A percentile compares a stretch with the other conserved stretches of the same genome.
phyloP scores from a whole-genome alignment of 2,329 filamentous ascomycete genomes.

The Diaporthe velutina region DNA sequence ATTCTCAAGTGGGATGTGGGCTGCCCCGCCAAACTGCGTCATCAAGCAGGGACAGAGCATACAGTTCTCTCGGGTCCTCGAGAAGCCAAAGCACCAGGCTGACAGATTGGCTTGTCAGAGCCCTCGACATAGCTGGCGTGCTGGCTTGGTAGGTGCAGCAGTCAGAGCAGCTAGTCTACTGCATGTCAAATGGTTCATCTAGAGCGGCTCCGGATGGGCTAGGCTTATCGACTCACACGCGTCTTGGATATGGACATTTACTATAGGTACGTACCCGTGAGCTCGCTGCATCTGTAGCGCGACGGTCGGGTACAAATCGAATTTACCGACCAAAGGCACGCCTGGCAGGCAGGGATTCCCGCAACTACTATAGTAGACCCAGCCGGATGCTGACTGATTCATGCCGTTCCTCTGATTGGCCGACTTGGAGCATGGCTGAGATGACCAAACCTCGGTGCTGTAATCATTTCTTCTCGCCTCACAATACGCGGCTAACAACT shows the following conservation, averaged over 20 bases:
- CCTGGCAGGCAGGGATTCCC: not conserved
- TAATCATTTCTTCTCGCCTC: constrained; percentile 12
- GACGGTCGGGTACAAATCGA: not conserved
- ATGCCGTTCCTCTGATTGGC: not conserved
- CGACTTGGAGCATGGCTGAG: not conserved
- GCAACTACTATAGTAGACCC: too few species aligned
- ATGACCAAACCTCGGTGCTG: constrained; percentile 9
- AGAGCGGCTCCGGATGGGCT: not conserved
- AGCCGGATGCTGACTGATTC: not conserved
- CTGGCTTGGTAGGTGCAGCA: constrained; percentile 8
- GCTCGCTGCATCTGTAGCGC: not conserved
- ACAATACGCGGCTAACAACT: not conserved
- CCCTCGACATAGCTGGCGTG: not conserved
- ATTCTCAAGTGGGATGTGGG: constrained; percentile 28
- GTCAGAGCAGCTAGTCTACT: not conserved
- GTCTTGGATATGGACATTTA: not conserved
- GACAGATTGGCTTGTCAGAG: not conserved
- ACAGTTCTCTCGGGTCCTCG: not conserved
- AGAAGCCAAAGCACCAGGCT: not conserved
- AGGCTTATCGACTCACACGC: constrained; percentile 2
- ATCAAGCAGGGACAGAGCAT: constrained; percentile 12
- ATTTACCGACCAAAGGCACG: not conserved
- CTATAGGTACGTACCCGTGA: not conserved
- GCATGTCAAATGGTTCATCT: not conserved
- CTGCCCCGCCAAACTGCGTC: constrained; percentile 28